phyloP scores from a whole-genome alignment of 768 basidiomycete species.

The Inosperma sp. region DNA sequence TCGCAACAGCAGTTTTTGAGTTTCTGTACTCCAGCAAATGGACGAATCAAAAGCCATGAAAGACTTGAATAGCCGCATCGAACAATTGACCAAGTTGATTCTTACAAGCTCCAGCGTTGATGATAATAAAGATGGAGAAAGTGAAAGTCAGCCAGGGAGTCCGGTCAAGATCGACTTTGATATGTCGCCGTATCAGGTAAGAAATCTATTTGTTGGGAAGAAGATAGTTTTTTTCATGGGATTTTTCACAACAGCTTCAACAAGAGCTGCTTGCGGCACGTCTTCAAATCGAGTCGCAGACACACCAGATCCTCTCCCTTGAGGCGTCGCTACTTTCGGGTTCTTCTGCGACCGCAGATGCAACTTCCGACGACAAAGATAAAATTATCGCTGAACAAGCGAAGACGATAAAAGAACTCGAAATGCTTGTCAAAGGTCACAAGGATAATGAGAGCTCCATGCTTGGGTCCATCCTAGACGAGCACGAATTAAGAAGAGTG shows the following conservation, averaged over 20 bases:
- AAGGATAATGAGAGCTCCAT: constrained; percentile 60
- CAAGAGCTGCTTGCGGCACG: constrained; percentile 81
- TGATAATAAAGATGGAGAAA: constrained; percentile 58
- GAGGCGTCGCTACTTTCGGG: constrained; percentile 72
- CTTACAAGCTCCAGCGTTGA: constrained; percentile 82
- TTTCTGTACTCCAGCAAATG: constrained; percentile 59
- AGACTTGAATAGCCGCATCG: constrained; percentile 74
- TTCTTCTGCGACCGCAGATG: constrained; percentile 59
- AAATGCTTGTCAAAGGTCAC: constrained; percentile 63
- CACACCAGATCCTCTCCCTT: constrained; percentile 77
- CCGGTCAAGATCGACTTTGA: constrained; percentile 89
- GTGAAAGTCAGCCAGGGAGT: constrained; percentile 73
- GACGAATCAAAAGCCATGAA: constrained; percentile 84
- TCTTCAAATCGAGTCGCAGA: constrained; percentile 73
- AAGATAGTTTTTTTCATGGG: neutral
- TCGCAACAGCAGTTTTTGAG: neutral
- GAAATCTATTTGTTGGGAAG: constrained; percentile 12
- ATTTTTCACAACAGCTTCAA: constrained; percentile 52
- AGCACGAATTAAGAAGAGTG: constrained; percentile 56
- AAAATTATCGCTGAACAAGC: constrained; percentile 66
- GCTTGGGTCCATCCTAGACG: neutral
- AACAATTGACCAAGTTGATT: constrained; percentile 79
- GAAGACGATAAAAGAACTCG: constrained; percentile 74
- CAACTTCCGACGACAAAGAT: constrained; percentile 71
- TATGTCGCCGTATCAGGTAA: constrained; percentile 79